Percentiles rank a stretch among this genome's conserved stretches.
These are phyloP conservation scores for Calocybe gambosa DNA, from an alignment of 1,284 basidiomycete species.

Conservation along the genomic window DNA sequence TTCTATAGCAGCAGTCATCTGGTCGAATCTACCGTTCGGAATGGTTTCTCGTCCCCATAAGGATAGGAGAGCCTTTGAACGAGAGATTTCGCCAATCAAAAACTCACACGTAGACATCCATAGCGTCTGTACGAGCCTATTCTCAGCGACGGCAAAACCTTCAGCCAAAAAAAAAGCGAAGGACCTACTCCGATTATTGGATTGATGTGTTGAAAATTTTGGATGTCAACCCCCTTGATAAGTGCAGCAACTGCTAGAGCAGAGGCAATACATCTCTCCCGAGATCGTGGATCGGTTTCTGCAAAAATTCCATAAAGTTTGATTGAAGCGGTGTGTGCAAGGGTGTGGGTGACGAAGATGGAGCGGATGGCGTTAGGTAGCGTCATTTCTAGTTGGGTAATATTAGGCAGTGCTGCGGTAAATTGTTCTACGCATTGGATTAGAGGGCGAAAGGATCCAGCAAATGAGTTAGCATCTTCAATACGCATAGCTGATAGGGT, in stretches of 20 bases:
- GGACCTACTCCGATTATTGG: constrained; percentile 39
- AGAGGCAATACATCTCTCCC: constrained; percentile 31
- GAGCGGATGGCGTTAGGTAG: constrained; percentile 25
- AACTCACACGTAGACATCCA: constrained; percentile 20
- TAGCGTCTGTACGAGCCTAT: constrained; percentile 10
- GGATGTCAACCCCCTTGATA: constrained; percentile 27
- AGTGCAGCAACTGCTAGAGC: constrained; percentile 32
- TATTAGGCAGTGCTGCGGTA: constrained; percentile 25
- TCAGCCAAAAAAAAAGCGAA: neutral
- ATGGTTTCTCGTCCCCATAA: constrained; percentile 1
- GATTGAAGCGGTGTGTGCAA: constrained; percentile 33
- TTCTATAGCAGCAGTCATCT: constrained; percentile 1
- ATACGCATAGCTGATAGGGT: constrained; percentile 26
- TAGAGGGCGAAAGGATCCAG: constrained; percentile 30
- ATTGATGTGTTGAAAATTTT: constrained; percentile 31
- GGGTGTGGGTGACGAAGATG: constrained; percentile 30
- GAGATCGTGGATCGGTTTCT: constrained; percentile 28
- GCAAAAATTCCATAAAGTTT: constrained; percentile 34
- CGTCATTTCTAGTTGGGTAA: constrained; percentile 22
- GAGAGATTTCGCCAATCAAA: constrained; percentile 1
- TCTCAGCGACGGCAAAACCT: neutral
- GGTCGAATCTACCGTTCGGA: constrained; percentile 1
- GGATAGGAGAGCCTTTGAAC: neutral
- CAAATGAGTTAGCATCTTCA: constrained; percentile 28
- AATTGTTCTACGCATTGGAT: constrained; percentile 31